These are phyloP conservation scores for Brassica hybrid DNA, from an alignment of 441 rosid species.

Conservation along the genomic window DNA sequence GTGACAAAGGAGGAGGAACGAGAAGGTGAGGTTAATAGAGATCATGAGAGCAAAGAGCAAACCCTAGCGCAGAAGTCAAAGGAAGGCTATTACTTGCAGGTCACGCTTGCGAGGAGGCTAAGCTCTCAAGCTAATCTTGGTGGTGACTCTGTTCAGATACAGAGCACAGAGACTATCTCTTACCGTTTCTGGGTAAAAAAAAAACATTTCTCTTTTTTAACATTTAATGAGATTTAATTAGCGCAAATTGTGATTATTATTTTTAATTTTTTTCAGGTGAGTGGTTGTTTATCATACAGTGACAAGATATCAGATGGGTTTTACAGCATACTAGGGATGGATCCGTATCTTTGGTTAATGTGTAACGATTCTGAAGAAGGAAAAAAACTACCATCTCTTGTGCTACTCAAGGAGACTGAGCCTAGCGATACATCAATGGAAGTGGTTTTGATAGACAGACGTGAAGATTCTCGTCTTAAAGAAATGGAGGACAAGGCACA, in stretches of 20 bases:
- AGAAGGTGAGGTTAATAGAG: slow-evolving; percentile 35
- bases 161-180: slow-evolving; percentile 62
- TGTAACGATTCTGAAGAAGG: slow-evolving; percentile 84
- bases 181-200: slow-evolving; percentile 82
- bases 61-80: slow-evolving; percentile 52
- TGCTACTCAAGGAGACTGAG: slow-evolving; percentile 75
- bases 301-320: slow-evolving; percentile 94
- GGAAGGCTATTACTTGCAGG: slow-evolving; percentile 80
- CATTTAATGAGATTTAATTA: background rate
- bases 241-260: background rate
- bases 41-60: slow-evolving; percentile 32
- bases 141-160: slow-evolving; percentile 50
- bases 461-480: slow-evolving; percentile 74
- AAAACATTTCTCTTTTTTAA: background rate
- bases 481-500: slow-evolving; percentile 91
- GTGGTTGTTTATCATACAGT: slow-evolving; percentile 84
- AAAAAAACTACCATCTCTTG: slow-evolving; percentile 64
- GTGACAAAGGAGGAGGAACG: slow-evolving; percentile 45
- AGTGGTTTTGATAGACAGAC: slow-evolving; percentile 82
- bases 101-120: slow-evolving; percentile 76
- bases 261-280: slow-evolving; percentile 54
- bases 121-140: slow-evolving; percentile 67
- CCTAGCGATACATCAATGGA: slow-evolving; percentile 82
- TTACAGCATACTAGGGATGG: slow-evolving; percentile 92
- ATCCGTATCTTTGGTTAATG: slow-evolving; percentile 90